These are phyloP conservation scores for Magnusiomyces tetraspermus DNA, from an alignment of 1,139 yeast genomes.

Conservation along the genomic window DNA sequence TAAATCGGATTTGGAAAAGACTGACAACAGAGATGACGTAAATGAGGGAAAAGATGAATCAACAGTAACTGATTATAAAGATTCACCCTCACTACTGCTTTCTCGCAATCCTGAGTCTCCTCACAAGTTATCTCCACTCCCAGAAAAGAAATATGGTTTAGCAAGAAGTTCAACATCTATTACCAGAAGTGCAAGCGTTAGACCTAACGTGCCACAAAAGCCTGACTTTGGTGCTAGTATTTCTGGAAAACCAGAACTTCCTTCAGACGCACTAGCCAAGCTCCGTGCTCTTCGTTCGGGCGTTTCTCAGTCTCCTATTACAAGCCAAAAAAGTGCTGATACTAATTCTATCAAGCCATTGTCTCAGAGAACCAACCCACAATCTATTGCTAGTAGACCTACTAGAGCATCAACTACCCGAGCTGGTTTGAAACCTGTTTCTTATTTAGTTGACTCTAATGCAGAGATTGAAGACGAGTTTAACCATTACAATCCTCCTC, in stretches of 20 bases:
- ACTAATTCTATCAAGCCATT: slow-evolving; percentile 18
- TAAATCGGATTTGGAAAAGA: background rate
- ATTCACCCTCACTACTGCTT: background rate
- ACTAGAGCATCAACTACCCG: background rate
- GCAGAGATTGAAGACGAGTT: slow-evolving; percentile 3
- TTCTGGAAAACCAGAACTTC: slow-evolving; percentile 5
- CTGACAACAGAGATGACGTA: too few relatives aligned
- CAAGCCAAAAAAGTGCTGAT: slow-evolving; percentile 17
- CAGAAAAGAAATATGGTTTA: background rate
- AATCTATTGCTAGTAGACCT: slow-evolving; percentile 2
- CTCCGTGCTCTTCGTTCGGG: slow-evolving; percentile 22
- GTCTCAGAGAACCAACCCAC: slow-evolving; percentile 19
- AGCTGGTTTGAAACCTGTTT: background rate
- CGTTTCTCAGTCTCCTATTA: background rate
- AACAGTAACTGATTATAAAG: background rate
- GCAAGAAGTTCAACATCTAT: background rate
- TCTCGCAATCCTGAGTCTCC: background rate
- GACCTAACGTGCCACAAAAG: slow-evolving; percentile 12
- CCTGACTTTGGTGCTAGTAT: background rate
- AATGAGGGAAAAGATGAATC: too few relatives aligned
- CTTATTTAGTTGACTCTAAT: background rate
- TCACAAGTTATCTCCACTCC: background rate
- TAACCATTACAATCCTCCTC: slow-evolving; percentile 2
- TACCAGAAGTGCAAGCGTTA: background rate
- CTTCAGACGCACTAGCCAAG: slow-evolving; percentile 21